A percentile compares a stretch with the other conserved stretches of the same genome.
phyloP scores from a whole-genome alignment of 1,139 yeast species.

The Kluyveromyces sp. region DNA sequence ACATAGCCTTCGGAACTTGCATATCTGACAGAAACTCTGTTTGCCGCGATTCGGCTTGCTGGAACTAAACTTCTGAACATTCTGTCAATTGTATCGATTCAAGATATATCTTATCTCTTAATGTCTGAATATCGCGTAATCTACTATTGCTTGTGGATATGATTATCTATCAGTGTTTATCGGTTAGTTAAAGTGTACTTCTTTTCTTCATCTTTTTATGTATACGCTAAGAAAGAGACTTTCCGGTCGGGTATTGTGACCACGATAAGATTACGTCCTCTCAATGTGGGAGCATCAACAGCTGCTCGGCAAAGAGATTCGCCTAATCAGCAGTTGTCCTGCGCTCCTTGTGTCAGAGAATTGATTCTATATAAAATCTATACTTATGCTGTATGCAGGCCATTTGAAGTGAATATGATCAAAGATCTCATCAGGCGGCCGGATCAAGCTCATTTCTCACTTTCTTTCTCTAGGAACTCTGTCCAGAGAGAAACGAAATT shows the following conservation, averaged over 20 bases:
- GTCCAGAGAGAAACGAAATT: slow-evolving; percentile 87
- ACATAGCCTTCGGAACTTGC: slow-evolving; percentile 34
- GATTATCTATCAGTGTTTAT: too few relatives aligned
- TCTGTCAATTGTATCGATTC: not conserved
- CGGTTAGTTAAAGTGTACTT: too few relatives aligned
- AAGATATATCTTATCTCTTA: too few relatives aligned
- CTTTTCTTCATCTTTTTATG: too few relatives aligned
- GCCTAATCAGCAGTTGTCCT: too few relatives aligned
- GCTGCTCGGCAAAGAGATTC: too few relatives aligned
- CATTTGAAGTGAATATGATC: not conserved
- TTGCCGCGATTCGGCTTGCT: not conserved
- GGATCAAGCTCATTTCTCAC: slow-evolving; percentile 30
- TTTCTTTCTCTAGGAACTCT: slow-evolving; percentile 77
- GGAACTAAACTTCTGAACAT: slow-evolving; percentile 1
- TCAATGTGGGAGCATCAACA: too few relatives aligned
- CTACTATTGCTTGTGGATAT: too few relatives aligned
- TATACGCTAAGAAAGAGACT: too few relatives aligned
- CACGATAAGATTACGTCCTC: not conserved
- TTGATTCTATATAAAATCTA: not conserved
- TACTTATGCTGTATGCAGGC: not conserved
- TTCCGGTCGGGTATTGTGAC: not conserved
- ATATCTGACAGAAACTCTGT: slow-evolving; percentile 25
- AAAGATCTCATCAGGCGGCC: not conserved
- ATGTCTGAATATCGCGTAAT: too few relatives aligned
- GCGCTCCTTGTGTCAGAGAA: too few relatives aligned